A percentile compares a stretch with the other conserved stretches of the same genome.
Conservation (phyloP, 2,329 filamentous ascomycete genomes). For the Ophiostoma sp. region DNA sequence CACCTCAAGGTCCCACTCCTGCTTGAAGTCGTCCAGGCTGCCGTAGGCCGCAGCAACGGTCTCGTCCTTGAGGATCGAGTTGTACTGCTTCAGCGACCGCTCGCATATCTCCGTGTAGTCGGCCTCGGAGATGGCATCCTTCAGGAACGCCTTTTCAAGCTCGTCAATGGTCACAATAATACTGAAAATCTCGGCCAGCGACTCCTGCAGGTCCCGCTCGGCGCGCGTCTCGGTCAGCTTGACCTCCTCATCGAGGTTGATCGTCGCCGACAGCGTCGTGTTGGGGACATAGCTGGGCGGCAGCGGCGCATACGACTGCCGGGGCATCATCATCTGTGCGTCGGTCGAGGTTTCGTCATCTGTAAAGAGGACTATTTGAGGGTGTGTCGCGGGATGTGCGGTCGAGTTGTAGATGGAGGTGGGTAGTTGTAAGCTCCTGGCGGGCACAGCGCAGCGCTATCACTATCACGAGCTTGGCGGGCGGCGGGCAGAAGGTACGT, state of each 20-base stretch:
- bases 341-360: not conserved
- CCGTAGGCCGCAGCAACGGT: constrained; percentile 83
- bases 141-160: constrained; percentile 91
- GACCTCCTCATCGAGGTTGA: constrained; percentile 92
- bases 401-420: not conserved
- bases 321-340: constrained; percentile 45
- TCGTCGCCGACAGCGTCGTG: constrained; percentile 73
- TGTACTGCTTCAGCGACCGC: constrained; percentile 91
- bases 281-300: constrained; percentile 90
- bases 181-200: constrained; percentile 93
- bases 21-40: constrained; percentile 85
- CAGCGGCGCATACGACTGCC: constrained; percentile 78
- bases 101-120: constrained; percentile 98
- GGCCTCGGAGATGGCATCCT: constrained; percentile 83
- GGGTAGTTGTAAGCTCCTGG: not conserved
- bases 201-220: constrained; percentile 91
- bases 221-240: constrained; percentile 81
- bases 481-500: not conserved
- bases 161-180: constrained; percentile 95
- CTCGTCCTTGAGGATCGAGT: constrained; percentile 85
- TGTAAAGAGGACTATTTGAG: too few species aligned
- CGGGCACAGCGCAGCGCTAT: not conserved
- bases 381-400: not conserved
- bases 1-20: constrained; percentile 91
- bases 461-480: constrained; percentile 3